These are phyloP conservation scores for Dendrocalamus latiflorus DNA, from an alignment of 202 grass and related monocot species.

Conservation along the genomic window DNA sequence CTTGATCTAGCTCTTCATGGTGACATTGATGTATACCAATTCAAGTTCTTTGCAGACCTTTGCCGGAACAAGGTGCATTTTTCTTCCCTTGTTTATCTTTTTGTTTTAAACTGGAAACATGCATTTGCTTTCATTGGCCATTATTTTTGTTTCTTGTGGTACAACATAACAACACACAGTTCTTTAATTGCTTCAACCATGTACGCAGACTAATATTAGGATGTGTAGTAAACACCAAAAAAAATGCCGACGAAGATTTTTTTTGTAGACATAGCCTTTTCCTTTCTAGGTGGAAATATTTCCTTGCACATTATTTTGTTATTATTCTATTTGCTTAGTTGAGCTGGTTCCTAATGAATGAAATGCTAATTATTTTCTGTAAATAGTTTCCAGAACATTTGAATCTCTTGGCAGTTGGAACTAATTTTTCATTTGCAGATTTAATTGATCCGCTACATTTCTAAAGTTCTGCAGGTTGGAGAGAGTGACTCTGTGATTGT, in stretches of 20 bases:
- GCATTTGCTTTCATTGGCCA: background rate
- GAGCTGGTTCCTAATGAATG: too few relatives aligned
- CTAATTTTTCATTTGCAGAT: too few relatives aligned
- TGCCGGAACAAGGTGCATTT: slow-evolving; percentile 67
- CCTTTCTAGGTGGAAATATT: too few relatives aligned
- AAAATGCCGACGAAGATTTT: background rate
- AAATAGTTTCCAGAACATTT: too few relatives aligned
- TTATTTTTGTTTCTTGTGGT: slow-evolving; percentile 7
- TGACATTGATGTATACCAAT: slow-evolving; percentile 92
- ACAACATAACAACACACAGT: too few relatives aligned
- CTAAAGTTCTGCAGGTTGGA: too few relatives aligned
- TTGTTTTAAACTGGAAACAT: background rate
- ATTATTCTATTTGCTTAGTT: too few relatives aligned
- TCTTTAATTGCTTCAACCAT: slow-evolving; percentile 23
- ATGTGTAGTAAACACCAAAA: background rate
- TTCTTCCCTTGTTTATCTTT: background rate
- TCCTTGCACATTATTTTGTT: too few relatives aligned
- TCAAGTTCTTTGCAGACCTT: slow-evolving; percentile 85
- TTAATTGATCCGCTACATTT: too few relatives aligned
- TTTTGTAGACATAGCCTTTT: background rate
- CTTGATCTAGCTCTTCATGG: slow-evolving; percentile 96
- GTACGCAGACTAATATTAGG: background rate
- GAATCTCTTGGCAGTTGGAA: too few relatives aligned
- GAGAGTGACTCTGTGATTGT: too few relatives aligned
- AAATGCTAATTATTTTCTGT: too few relatives aligned